Evolutionary conservation across 768 basidiomycete genomes (phyloP), one percentile per base, ranked within the genome.

Genomic region (Amanita fuliginea): DNA sequence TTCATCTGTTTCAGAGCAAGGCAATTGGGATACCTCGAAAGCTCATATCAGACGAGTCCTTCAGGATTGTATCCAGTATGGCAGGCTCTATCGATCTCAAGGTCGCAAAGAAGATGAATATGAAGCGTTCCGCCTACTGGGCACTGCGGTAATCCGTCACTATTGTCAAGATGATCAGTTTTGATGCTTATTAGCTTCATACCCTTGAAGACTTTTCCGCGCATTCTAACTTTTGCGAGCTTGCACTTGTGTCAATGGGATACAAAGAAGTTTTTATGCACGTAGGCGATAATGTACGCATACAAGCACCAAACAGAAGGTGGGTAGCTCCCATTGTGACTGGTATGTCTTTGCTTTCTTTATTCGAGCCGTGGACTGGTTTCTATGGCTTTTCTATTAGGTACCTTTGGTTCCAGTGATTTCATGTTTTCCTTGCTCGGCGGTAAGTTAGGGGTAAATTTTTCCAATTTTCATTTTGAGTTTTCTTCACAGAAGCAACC

Each of bases 171-270:
- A 13, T 11, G 11, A 26, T 13, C 16, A 16, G 16, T 34, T n/a
- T 37, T 32, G 10, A 16, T 10, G 4, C 21, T 16, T 52, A 26
- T 19, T 54, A 86, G 83, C 67, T 87, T 8, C 86, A 88, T 54
- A 87, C 84, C 1, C 73, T 87, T 4, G 90, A 93, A 60, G 90
- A 96, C 60, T 93, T 87, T 61, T 68, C 88, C 2, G 89, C 92
- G 0, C 93, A 96, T 61, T 86, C 83, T 48, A 88, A 95, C 68
- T 94, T 87, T 61, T 89, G 86, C 69, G 92, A 96, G 63, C 71
- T 95, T 8, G 72, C 79, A 0, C 76, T 97, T 10, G 76, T 83
- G 32, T 70, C 73, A 0, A 68, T 91, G 68, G 94, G 93, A 0
- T 70, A 92, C 61, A 55, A 62, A 0, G 69, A 90, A 37, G 82